phyloP scores from a whole-genome alignment of 1,139 yeast genomes.

The Spathaspora jeffriesii region DNA sequence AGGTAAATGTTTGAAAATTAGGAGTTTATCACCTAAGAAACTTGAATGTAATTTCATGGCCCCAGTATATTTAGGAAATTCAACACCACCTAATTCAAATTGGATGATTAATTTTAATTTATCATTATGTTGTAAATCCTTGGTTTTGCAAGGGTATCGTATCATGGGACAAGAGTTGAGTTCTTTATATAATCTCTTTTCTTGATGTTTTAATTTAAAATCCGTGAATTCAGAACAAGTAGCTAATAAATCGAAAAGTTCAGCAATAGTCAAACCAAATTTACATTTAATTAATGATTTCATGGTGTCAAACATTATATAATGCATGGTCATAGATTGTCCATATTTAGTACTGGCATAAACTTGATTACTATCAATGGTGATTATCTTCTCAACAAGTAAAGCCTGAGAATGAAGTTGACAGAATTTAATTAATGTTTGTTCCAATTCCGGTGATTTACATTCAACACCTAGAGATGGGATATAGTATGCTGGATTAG shows the following conservation, averaged over 20 bases:
- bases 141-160: conserved; percentile 26
- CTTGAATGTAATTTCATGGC: conserved; percentile 34
- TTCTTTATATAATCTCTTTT: conserved; percentile 40
- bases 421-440: conserved; percentile 27
- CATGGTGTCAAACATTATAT: conserved; percentile 42
- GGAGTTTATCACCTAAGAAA: conserved; percentile 40
- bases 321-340: conserved; percentile 46
- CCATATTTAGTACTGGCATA: conserved; percentile 39
- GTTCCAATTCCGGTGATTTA: conserved; percentile 17
- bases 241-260: conserved; percentile 26
- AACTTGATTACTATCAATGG: conserved; percentile 7
- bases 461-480: conserved; percentile 17
- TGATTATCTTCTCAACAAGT: conserved; percentile 25
- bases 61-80: conserved; percentile 40
- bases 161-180: conserved; percentile 37
- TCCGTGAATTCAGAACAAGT: conserved; percentile 38
- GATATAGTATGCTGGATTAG: conserved; percentile 38
- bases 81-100: conserved; percentile 48
- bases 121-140: conserved; percentile 21
- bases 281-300: conserved; percentile 23
- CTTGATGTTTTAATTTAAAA: conserved; percentile 40
- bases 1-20: conserved; percentile 36
- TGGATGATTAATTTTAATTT: conserved; percentile 42
- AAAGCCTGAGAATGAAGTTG: conserved; percentile 26
- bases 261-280: conserved; percentile 15